Conservation (phyloP, 495 filamentous ascomycete genomes). For the Glonium stellatum region DNA sequence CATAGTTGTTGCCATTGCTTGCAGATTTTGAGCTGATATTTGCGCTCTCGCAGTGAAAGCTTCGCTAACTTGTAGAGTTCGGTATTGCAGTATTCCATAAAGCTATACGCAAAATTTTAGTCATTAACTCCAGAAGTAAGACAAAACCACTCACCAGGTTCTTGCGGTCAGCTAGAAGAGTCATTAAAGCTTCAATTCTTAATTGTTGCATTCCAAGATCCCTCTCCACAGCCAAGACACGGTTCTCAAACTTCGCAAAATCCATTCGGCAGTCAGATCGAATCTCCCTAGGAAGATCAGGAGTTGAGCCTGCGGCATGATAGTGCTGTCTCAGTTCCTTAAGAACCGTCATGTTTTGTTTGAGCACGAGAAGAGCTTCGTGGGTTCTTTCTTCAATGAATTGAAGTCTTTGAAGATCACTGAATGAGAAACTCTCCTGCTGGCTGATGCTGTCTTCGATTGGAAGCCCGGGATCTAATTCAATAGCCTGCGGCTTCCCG, state of each 20-base stretch:
- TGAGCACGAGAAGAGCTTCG: conserved; percentile 34
- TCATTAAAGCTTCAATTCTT: conserved; percentile 28
- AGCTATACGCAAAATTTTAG: conserved; percentile 24
- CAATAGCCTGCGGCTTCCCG: too few relatives aligned
- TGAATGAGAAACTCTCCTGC: conserved; percentile 30
- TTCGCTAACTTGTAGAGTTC: conserved; percentile 32
- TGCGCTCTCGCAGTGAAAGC: conserved; percentile 30
- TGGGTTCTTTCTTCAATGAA: conserved; percentile 38
- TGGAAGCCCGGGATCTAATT: neutral
- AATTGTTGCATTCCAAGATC: conserved; percentile 31
- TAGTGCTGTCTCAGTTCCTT: conserved; percentile 35
- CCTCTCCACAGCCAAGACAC: conserved; percentile 22
- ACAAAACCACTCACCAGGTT: conserved; percentile 24
- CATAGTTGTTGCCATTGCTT: conserved; percentile 30
- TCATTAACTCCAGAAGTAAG: neutral
- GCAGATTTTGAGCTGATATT: conserved; percentile 31
- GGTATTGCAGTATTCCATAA: conserved; percentile 31
- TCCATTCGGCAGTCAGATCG: neutral
- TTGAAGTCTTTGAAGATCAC: conserved; percentile 38
- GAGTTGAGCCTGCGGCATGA: neutral
- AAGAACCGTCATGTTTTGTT: conserved; percentile 38
- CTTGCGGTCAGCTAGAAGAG: conserved; percentile 28
- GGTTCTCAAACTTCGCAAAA: conserved; percentile 24
- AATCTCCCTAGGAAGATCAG: too few relatives aligned
- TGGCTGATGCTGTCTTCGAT: conserved; percentile 27